Percentiles rank a stretch among this genome's conserved stretches.
Evolutionary conservation across 495 filamentous ascomycete species (phyloP).

Genomic region (Geopyxis carbonaria): DNA sequence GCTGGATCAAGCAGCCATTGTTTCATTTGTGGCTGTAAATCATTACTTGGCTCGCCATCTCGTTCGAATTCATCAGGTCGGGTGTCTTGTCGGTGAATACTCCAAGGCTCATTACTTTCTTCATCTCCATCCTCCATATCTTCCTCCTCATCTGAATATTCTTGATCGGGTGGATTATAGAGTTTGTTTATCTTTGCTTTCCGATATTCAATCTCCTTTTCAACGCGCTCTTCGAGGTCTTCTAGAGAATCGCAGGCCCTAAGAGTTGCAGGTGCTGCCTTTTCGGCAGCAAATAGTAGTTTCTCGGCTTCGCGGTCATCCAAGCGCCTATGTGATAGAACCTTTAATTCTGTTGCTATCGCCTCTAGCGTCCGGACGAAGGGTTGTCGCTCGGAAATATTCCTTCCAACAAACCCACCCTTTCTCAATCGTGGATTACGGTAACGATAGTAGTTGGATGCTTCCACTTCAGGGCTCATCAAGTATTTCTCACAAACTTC

Average conservation of each 20-base stretch:
- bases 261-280: conserved; percentile 14
- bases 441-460: conserved; percentile 10
- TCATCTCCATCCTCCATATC: too few species aligned
- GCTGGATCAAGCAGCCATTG: too few species aligned
- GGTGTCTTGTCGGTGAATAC: too few species aligned
- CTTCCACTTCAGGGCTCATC: conserved; percentile 11
- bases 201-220: conserved; percentile 15
- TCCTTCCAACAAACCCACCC: conserved; percentile 1
- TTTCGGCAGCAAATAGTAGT: conserved; percentile 9
- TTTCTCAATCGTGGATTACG: conserved; percentile 6
- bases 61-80: too few species aligned
- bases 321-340: conserved; percentile 9
- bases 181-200: too few species aligned
- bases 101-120: too few species aligned
- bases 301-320: conserved; percentile 12
- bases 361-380: conserved; percentile 21
- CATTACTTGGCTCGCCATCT: too few species aligned
- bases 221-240: conserved; percentile 16
- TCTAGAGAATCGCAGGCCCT: conserved; percentile 14
- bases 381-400: conserved; percentile 13
- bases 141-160: too few species aligned
- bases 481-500: conserved; percentile 17
- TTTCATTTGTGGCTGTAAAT: too few species aligned
- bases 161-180: too few species aligned
- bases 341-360: conserved; percentile 11